A percentile compares a stretch with the other conserved stretches of the same genome.
These are phyloP conservation scores for Sporothrix schenckii DNA, from an alignment of 2,329 filamentous ascomycete species.

Conservation along the genomic window DNA sequence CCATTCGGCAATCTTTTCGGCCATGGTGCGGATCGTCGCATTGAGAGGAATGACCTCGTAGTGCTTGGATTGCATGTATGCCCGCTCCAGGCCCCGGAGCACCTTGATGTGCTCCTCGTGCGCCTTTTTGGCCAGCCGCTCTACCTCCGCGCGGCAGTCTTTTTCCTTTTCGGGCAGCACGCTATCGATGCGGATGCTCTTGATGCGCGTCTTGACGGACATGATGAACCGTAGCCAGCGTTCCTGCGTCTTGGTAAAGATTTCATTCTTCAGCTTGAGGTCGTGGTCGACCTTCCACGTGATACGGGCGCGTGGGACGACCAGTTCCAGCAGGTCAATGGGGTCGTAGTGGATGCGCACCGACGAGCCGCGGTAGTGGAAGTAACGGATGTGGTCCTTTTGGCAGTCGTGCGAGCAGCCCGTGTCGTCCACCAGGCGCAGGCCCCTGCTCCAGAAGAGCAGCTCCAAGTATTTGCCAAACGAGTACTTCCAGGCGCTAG, in stretches of 20 bases:
- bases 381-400: slow-evolving; percentile 88
- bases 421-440: slow-evolving; percentile 68
- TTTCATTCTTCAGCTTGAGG: slow-evolving; percentile 86
- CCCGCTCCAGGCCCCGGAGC: slow-evolving; percentile 77
- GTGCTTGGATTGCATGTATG: slow-evolving; percentile 91
- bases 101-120: slow-evolving; percentile 80
- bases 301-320: slow-evolving; percentile 84
- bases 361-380: slow-evolving; percentile 82
- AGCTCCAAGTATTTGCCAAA: slow-evolving; percentile 98
- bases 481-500: slow-evolving; percentile 95
- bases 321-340: slow-evolving; percentile 89
- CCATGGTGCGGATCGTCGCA: slow-evolving; percentile 80
- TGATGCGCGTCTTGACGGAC: slow-evolving; percentile 80
- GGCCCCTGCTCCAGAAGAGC: slow-evolving; percentile 88
- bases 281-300: slow-evolving; percentile 99
- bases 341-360: slow-evolving; percentile 90
- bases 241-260: slow-evolving; percentile 79
- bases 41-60: slow-evolving; percentile 97
- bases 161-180: slow-evolving; percentile 86
- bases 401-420: slow-evolving; percentile 88
- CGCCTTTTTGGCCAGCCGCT: slow-evolving; percentile 73
- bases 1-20: slow-evolving; percentile 93
- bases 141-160: slow-evolving; percentile 78
- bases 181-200: slow-evolving; percentile 87
- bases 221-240: slow-evolving; percentile 83